Evolutionary conservation across 2,329 filamentous ascomycete species (phyloP).

Genomic region (Scedosporium minutisporum): DNA sequence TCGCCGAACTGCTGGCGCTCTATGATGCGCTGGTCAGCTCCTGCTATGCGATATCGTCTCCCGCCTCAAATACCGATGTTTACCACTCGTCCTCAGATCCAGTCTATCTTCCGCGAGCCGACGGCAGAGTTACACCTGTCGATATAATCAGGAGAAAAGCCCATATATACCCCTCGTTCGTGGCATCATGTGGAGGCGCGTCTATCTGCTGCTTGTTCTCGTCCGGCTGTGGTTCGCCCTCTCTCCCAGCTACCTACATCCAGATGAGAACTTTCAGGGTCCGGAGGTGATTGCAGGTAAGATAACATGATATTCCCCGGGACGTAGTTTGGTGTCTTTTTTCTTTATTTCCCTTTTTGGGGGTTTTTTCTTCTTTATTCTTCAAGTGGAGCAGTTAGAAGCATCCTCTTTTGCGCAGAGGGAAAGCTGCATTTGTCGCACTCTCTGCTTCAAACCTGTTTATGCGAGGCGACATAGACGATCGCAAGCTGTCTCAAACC

Average conservation of each 20-base stretch:
- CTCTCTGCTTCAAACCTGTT: not conserved
- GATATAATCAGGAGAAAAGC: not conserved
- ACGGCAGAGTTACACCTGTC: not conserved
- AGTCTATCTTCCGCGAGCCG: not conserved
- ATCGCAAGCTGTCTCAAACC: not conserved
- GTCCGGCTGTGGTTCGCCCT: conserved; percentile 90
- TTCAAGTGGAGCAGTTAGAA: not conserved
- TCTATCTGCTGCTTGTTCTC: conserved; percentile 74
- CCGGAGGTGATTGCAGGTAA: conserved; percentile 93
- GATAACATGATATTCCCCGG: conserved; percentile 18
- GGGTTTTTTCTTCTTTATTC: not conserved
- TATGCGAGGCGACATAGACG: not conserved
- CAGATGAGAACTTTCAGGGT: conserved; percentile 98
- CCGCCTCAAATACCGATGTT: not conserved
- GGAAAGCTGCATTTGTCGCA: too few relatives aligned
- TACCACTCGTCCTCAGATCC: not conserved
- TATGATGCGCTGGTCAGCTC: conserved; percentile 1
- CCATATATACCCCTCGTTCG: not conserved
- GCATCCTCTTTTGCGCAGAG: not conserved
- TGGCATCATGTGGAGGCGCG: conserved; percentile 74
- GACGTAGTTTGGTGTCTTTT: not conserved
- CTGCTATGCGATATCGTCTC: conserved; percentile 1
- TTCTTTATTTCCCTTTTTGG: conserved; percentile 2
- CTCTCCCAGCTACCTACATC: conserved; percentile 91
- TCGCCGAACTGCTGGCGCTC: not conserved